Evolutionary conservation across 23 red algal species (phyloP), one percentile per base, ranked within the genome.

Genomic region (Gracilaria domingensis): DNA sequence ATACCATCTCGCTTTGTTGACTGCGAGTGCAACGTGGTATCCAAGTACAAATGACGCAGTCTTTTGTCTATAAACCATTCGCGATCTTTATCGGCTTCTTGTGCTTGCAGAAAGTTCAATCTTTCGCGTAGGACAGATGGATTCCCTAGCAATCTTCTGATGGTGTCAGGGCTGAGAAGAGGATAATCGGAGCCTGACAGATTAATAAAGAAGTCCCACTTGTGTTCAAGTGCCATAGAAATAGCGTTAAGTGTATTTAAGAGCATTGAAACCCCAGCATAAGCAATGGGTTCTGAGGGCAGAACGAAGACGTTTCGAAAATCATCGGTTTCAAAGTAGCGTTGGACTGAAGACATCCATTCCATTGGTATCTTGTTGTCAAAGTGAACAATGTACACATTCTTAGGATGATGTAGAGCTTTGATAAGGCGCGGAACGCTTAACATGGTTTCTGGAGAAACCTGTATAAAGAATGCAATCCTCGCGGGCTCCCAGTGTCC

Each of bases 191-290:
- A 44, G 17, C 75, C 93, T 38, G 66, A 80, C 8, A 95, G 50
- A 58, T 95, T 95, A 42, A 95, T 95, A 59, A 89, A 88, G 29
- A 74, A 95, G 42, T 89, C 93, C 93, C 93, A 95, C 9, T 29
- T 40, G 66, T 57, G n/a, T 26, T 48, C 28, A 13, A 95, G 78
- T 58, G 88, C 65, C 4, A 60, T 44, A 13, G 69, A 65, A 36
- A 95, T 74, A 8, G 85, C 93, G 51, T 95, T 85, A 16, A 95
- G 56, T 9, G 93, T 90, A 75, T 95, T 95, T 13, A 90, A 45
- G 17, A 95, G 66, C 93, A 95, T 95, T 14, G 74, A 83, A n/a
- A 90, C 66, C 11, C 93, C 93, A 58, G 79, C 74, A 76, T 95
- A 95, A 4, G 81, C 83, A 65, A 95, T 73, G n/a, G 84, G 60